Percentiles rank a stretch among this genome's conserved stretches.
Evolutionary conservation across 1,139 yeast genomes (phyloP).

Genomic region (Yamadazyma friedrichii): DNA sequence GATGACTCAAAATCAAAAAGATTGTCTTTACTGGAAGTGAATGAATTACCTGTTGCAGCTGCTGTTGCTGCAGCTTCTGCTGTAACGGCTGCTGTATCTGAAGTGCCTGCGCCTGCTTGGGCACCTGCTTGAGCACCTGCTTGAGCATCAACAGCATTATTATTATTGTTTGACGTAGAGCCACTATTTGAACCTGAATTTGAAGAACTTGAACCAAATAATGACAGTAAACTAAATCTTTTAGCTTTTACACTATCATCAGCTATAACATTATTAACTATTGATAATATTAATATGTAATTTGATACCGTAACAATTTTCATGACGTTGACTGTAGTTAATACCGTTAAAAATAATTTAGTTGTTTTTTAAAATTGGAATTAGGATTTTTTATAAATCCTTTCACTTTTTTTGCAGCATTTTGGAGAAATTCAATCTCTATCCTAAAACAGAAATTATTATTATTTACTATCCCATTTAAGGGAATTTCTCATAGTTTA

Average conservation of each 20-base stretch:
- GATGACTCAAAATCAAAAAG: slow-evolving; percentile 1
- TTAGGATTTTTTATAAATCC: slow-evolving; percentile 1
- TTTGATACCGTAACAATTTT: slow-evolving; percentile 15
- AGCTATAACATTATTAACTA: slow-evolving; percentile 14
- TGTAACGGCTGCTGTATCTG: not conserved
- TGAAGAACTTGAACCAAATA: slow-evolving; percentile 8
- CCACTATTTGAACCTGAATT: slow-evolving; percentile 1
- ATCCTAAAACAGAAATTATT: too few relatives aligned
- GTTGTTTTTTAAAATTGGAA: not conserved
- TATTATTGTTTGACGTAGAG: slow-evolving; percentile 1
- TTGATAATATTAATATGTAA: slow-evolving; percentile 14
- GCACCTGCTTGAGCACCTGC: slow-evolving; percentile 11
- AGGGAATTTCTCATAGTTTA: too few relatives aligned
- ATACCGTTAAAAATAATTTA: slow-evolving; percentile 5
- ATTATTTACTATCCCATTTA: too few relatives aligned
- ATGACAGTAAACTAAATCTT: slow-evolving; percentile 15
- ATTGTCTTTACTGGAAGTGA: slow-evolving; percentile 2
- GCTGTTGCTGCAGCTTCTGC: slow-evolving; percentile 10
- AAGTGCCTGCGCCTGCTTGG: slow-evolving; percentile 7
- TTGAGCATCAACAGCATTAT: slow-evolving; percentile 11
- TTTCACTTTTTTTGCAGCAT: slow-evolving; percentile 2
- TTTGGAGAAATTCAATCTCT: slow-evolving; percentile 1
- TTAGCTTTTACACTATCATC: slow-evolving; percentile 11
- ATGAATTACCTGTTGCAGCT: slow-evolving; percentile 4
- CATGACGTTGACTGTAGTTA: slow-evolving; percentile 17